Evolutionary conservation across 257 asterid genomes (phyloP).

Genomic region (Solanum tarijense): DNA sequence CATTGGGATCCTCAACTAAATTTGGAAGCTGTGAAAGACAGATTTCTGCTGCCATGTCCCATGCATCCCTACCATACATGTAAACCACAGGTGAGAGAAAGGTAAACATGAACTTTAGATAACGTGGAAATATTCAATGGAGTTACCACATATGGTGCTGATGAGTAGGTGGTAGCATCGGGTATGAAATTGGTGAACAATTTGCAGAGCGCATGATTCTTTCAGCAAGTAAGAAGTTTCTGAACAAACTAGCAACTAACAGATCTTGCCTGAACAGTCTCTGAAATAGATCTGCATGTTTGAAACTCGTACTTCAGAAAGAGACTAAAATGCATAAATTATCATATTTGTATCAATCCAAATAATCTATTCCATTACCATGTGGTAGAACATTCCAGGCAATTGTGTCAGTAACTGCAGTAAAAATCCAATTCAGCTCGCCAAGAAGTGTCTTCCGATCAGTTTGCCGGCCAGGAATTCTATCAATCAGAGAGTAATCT

Average conservation of each 20-base stretch:
- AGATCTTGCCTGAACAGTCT: conserved; percentile 97
- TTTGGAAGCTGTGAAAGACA: conserved; percentile 97
- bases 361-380: conserved; percentile 42
- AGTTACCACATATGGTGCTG: conserved; percentile 99
- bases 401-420: conserved; percentile 96
- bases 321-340: neutral
- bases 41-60: conserved; percentile 99
- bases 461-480: conserved; percentile 98
- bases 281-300: conserved; percentile 77
- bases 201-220: conserved; percentile 99
- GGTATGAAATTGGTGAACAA: conserved; percentile 92
- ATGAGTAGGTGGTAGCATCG: conserved; percentile 91
- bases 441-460: conserved; percentile 98
- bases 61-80: conserved; percentile 76
- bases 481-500: conserved; percentile 80
- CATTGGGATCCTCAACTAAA: conserved; percentile 83
- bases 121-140: neutral
- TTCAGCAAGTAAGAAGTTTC: conserved; percentile 94
- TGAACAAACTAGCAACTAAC: conserved; percentile 91
- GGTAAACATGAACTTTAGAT: neutral
- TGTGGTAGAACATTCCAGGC: conserved; percentile 99
- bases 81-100: conserved; percentile 2
- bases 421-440: conserved; percentile 98
- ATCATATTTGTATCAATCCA: neutral
- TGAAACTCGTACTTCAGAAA: conserved; percentile 13